Percentiles rank a stretch among this genome's conserved stretches.
phyloP scores from a whole-genome alignment of 768 basidiomycete species.

The Paxillus involutus region DNA sequence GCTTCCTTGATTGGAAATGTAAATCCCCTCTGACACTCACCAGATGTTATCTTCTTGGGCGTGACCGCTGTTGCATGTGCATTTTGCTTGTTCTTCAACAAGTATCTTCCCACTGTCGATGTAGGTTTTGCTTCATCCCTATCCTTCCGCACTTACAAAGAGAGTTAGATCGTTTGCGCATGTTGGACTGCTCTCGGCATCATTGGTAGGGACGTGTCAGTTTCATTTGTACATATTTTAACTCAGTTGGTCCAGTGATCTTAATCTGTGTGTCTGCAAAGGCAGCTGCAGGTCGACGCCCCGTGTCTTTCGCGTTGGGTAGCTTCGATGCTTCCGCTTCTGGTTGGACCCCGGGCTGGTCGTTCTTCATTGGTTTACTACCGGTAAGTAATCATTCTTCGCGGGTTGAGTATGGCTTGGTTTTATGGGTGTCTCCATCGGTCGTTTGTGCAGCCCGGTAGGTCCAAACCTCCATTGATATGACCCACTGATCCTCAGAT shows the following conservation, averaged over 20 bases:
- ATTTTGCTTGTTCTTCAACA: constrained; percentile 58
- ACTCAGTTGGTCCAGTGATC: constrained; percentile 42
- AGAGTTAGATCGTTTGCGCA: constrained; percentile 51
- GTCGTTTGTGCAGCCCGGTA: constrained; percentile 27
- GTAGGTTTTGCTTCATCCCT: constrained; percentile 27
- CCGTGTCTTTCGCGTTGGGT: constrained; percentile 55
- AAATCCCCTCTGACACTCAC: constrained; percentile 1
- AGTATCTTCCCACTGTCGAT: constrained; percentile 48
- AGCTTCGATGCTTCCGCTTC: constrained; percentile 63
- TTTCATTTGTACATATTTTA: not conserved
- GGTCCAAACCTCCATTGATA: not conserved
- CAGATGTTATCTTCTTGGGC: constrained; percentile 57
- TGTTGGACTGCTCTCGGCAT: constrained; percentile 63
- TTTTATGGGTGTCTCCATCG: not conserved
- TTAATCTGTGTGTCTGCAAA: constrained; percentile 56
- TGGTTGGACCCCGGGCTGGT: constrained; percentile 68
- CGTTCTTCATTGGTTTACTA: constrained; percentile 65
- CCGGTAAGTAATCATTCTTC: constrained; percentile 38
- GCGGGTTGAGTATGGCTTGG: not conserved
- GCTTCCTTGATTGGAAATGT: constrained; percentile 6
- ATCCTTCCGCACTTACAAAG: not conserved
- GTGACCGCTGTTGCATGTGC: constrained; percentile 46
- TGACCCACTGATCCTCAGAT: constrained; percentile 12
- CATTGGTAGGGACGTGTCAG: constrained; percentile 35
- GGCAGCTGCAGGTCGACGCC: constrained; percentile 53